Conservation (phyloP, 139 green algal genomes). For the Raphidocelis subcapitata region DNA sequence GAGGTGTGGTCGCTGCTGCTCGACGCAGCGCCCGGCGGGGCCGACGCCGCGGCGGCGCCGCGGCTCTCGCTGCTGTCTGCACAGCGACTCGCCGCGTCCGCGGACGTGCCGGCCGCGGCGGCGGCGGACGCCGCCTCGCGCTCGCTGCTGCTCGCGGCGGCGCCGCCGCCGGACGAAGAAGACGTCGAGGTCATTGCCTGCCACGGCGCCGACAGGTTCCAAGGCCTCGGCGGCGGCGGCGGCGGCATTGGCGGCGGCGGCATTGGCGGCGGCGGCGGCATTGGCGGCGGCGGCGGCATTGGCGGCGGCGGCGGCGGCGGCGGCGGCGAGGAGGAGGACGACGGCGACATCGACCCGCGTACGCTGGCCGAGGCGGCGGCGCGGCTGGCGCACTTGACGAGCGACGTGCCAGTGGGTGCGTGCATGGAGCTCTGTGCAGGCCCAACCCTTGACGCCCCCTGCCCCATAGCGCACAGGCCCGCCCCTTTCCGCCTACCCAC, state of each 20-base stretch:
- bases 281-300: not conserved
- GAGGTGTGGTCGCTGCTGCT: constrained; percentile 32
- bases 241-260: not conserved
- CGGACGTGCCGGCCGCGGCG: not conserved
- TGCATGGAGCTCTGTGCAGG: not conserved
- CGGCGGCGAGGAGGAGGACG: constrained; percentile 29
- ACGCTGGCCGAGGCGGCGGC: constrained; percentile 58
- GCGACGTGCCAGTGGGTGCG: constrained; percentile 28
- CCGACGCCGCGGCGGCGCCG: not conserved
- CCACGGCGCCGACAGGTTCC: not conserved
- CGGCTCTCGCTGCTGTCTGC: not conserved
- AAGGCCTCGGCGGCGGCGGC: not conserved
- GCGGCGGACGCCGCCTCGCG: not conserved
- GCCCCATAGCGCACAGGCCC: too few species aligned
- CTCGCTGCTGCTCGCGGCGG: not conserved
- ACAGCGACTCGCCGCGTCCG: not conserved
- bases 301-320: not conserved
- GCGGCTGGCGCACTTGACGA: constrained; percentile 60
- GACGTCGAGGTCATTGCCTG: too few species aligned
- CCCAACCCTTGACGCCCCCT: too few species aligned
- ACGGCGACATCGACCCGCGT: constrained; percentile 59
- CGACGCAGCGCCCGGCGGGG: constrained; percentile 1
- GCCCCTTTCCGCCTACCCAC: too few species aligned
- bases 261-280: not conserved
- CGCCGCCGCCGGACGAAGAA: not conserved